phyloP scores from a whole-genome alignment of 2,329 filamentous ascomycete species.

The Neofusicoccum kwambonambiense region DNA sequence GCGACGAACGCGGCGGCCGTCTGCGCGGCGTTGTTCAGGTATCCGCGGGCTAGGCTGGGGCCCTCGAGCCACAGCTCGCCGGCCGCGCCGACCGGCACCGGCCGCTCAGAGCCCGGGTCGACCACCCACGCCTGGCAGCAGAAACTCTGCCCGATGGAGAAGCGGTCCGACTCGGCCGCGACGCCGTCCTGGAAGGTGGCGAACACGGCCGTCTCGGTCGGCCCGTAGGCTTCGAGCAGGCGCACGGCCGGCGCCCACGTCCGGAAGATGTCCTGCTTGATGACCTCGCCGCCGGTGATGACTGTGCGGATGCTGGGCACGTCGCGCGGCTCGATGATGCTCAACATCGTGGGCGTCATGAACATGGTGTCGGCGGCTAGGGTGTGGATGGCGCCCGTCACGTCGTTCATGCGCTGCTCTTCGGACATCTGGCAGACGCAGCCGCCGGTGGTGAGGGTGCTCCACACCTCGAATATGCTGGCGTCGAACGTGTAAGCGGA shows the following conservation, averaged over 20 bases:
- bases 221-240: constrained; percentile 3
- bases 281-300: constrained; percentile 47
- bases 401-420: constrained; percentile 53
- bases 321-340: constrained; percentile 40
- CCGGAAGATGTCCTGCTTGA: constrained; percentile 27
- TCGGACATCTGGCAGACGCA: constrained; percentile 60
- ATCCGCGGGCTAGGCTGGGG: constrained; percentile 45
- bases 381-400: constrained; percentile 47
- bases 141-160: neutral
- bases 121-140: constrained; percentile 26
- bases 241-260: constrained; percentile 19
- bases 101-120: constrained; percentile 24
- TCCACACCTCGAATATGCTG: constrained; percentile 32
- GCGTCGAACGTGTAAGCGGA: constrained; percentile 26
- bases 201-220: constrained; percentile 20
- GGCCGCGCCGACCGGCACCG: constrained; percentile 40
- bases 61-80: constrained; percentile 51
- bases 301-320: constrained; percentile 36
- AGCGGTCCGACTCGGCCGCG: constrained; percentile 26
- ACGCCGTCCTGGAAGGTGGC: constrained; percentile 30
- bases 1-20: constrained; percentile 34
- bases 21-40: constrained; percentile 34
- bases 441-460: constrained; percentile 51
- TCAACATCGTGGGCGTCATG: constrained; percentile 58
- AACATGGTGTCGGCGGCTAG: constrained; percentile 56